Evolutionary conservation across 305 asterid species (phyloP).

Genomic region (Plantago lanceolata): DNA sequence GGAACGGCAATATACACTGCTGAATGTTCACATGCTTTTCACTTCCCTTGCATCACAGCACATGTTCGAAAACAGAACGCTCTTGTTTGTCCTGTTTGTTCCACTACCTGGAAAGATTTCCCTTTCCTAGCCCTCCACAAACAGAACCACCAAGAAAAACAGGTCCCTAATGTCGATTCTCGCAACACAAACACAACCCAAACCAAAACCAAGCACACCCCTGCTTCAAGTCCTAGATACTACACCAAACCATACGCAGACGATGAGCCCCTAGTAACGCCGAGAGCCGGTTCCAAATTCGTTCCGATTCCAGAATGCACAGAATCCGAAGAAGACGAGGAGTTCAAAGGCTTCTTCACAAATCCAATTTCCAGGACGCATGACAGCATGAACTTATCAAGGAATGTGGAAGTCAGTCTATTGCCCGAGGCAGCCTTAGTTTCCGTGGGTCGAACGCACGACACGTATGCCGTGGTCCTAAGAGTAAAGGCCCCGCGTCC

Average conservation of each 20-base stretch:
- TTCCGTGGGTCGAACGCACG: constrained; percentile 47
- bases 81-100: constrained; percentile 73
- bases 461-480: constrained; percentile 60
- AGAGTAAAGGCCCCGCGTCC: constrained; percentile 62
- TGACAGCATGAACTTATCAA: constrained; percentile 19
- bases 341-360: constrained; percentile 69
- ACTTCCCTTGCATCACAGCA: constrained; percentile 75
- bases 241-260: constrained; percentile 37
- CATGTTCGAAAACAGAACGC: constrained; percentile 45
- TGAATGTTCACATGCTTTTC: constrained; percentile 80
- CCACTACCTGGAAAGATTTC: constrained; percentile 62
- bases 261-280: constrained; percentile 60
- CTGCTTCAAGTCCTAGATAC: constrained; percentile 25
- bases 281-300: constrained; percentile 40
- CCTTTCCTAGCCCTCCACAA: constrained; percentile 61
- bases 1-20: constrained; percentile 88
- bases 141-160: constrained; percentile 18
- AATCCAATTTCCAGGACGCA: constrained; percentile 56
- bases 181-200: constrained; percentile 12
- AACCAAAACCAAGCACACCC: constrained; percentile 18
- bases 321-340: constrained; percentile 42
- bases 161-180: constrained; percentile 8
- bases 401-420: constrained; percentile 47
- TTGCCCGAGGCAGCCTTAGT: constrained; percentile 72
- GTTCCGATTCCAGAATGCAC: constrained; percentile 34